Evolutionary conservation across 768 basidiomycete genomes (phyloP), one percentile per base, ranked within the genome.

Genomic region (Auricularia sp.): DNA sequence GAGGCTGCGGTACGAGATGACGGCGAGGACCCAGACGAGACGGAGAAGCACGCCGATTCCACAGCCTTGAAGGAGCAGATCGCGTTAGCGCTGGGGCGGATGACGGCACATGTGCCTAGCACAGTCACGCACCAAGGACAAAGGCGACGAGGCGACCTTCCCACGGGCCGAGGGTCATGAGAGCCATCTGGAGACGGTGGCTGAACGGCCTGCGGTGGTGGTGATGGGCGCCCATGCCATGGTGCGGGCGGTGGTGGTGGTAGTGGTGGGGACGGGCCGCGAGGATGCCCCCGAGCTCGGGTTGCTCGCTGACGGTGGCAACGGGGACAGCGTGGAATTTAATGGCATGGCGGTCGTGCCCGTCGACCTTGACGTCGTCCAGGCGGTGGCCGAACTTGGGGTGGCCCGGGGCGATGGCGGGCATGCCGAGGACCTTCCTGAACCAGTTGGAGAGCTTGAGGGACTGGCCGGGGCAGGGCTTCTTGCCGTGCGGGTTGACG

Each of bases 71-170:
- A 65, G 60, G 47, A 14, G 29, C 36, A 66, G 61, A 44, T 64
- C 23, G n/a, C 47, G 3, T 43, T 56, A 10, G 58, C 61, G 11
- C 59, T 39, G 47, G 14, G 47, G 16, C 47, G 47, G 18, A 16
- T 16, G 21, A 10, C 36, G 43, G 34, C 39, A 62, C 16, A 23
- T 33, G n/a, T n/a, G 47, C 47, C 47, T 16, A 18, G 47, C 11
- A 8, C 16, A 18, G 73, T 62, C 29, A 79, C 83, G 69, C 61
- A 84, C 90, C 91, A 18, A 93, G 81, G 64, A 93, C 90, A 66
- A 93, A 93, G 3, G 91, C 86, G 16, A 93, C 86, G 10, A 85
- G 84, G 61, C 89, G 80, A 61, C 90, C 90, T 74, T 93, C 91
- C 90, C 91, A 92, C 21, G 84, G 84, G 12, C 90, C 88, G 16